Evolutionary conservation across 2,329 filamentous ascomycete genomes (phyloP).

Genomic region (Xylariaceae sp.): DNA sequence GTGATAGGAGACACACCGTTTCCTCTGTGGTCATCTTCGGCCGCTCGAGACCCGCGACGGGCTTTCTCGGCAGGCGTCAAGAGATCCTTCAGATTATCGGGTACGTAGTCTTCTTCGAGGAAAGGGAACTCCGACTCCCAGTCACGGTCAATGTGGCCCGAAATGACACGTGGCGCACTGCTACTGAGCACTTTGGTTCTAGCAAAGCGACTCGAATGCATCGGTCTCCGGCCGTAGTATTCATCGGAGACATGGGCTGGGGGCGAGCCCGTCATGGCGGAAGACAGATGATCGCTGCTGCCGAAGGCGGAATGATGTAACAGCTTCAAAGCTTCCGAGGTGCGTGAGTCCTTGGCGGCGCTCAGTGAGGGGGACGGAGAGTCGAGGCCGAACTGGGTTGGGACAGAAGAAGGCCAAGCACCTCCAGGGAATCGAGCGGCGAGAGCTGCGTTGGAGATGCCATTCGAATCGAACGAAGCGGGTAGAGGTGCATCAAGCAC

Average conservation of each 20-base stretch:
- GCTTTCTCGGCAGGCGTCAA: slow-evolving; percentile 64
- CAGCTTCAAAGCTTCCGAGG: slow-evolving; percentile 59
- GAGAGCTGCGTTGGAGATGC: slow-evolving; percentile 85
- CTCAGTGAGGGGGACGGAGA: slow-evolving; percentile 72
- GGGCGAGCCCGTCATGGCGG: slow-evolving; percentile 36
- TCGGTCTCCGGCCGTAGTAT: slow-evolving; percentile 63
- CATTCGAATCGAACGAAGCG: slow-evolving; percentile 93
- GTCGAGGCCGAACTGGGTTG: slow-evolving; percentile 84
- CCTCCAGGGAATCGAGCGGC: slow-evolving; percentile 73
- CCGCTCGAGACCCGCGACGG: slow-evolving; percentile 52
- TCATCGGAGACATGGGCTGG: slow-evolving; percentile 41
- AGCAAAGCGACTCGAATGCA: slow-evolving; percentile 63
- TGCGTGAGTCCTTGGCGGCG: slow-evolving; percentile 54
- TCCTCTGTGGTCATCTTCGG: slow-evolving; percentile 44
- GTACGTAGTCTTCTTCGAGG: slow-evolving; percentile 79
- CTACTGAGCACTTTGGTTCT: slow-evolving; percentile 65
- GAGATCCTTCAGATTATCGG: slow-evolving; percentile 62
- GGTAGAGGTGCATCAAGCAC: slow-evolving; percentile 89
- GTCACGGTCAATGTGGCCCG: slow-evolving; percentile 57
- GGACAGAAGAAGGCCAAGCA: slow-evolving; percentile 86
- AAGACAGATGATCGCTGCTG: slow-evolving; percentile 57
- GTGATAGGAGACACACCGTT: slow-evolving; percentile 34
- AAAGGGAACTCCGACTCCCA: slow-evolving; percentile 69
- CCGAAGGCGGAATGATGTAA: slow-evolving; percentile 65
- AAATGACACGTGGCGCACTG: slow-evolving; percentile 60